A percentile compares a stretch with the other conserved stretches of the same genome.
Conservation (phyloP, 2,329 filamentous ascomycete species). For the Pyricularia pennisetigena region DNA sequence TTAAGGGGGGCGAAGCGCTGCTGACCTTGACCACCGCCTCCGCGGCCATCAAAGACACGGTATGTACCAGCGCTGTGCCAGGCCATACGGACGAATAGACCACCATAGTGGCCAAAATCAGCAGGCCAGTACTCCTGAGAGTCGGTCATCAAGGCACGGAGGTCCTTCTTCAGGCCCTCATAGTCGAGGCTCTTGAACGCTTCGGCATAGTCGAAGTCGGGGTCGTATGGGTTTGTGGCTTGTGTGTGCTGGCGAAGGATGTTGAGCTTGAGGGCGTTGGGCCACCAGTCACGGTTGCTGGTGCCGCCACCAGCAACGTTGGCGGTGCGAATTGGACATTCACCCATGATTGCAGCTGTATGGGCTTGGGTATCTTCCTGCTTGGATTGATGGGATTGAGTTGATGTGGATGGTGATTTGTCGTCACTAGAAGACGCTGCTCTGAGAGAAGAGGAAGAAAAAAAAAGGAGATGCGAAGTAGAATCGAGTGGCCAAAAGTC, state of each 20-base stretch:
- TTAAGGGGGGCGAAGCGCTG: conserved; percentile 75
- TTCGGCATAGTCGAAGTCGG: conserved; percentile 61
- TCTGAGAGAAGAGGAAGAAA: neutral
- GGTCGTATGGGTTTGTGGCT: conserved; percentile 51
- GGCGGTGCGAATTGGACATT: conserved; percentile 9
- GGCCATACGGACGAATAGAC: conserved; percentile 70
- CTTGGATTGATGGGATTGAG: neutral
- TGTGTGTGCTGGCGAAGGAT: conserved; percentile 63
- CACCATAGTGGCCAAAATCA: conserved; percentile 73
- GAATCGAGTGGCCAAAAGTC: neutral
- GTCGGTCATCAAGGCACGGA: conserved; percentile 62
- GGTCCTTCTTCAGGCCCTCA: conserved; percentile 62
- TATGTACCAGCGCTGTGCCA: conserved; percentile 78
- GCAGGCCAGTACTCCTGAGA: conserved; percentile 77
- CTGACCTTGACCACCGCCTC: conserved; percentile 64
- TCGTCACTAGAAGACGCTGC: neutral
- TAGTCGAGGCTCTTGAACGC: conserved; percentile 68
- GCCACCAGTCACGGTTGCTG: conserved; percentile 66
- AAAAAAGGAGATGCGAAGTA: neutral
- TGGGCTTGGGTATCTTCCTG: neutral
- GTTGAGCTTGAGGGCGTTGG: conserved; percentile 55
- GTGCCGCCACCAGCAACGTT: conserved; percentile 54
- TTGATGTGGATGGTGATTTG: neutral
- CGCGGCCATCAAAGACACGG: conserved; percentile 64
- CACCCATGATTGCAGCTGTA: conserved; percentile 2